Evolutionary conservation across 2,329 filamentous ascomycete genomes (phyloP), one percentile per base, ranked within the genome.

Genomic region (Fusarium ramigenum): DNA sequence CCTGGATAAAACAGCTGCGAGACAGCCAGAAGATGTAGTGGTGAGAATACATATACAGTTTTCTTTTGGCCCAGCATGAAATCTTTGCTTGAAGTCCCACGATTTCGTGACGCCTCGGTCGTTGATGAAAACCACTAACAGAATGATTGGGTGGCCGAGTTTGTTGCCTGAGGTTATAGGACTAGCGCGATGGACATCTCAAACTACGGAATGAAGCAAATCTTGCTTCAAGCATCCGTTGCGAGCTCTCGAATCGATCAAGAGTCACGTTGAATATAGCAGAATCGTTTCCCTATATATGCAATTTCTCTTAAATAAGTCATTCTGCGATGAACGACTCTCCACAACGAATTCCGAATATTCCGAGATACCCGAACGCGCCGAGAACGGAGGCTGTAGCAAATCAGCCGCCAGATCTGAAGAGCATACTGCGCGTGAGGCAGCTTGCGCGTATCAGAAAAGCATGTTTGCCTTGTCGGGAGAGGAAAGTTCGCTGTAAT

Each of bases 401-500:
- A 11, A 40, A 23, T 10, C 52, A 30, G 12, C 46, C 58, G 21
- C 28, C 46, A 30, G 40, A 50, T 21, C 16, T 70, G 37, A 70
- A 25, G 39, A 60, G 40, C 18, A 52, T 66, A 19, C 37, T 70
- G 16, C 60, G 66, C 19, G 56, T 61, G 12, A 60, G 60, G 32
- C 66, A 60, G 18, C 40, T 61, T 8, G 36, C 60, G n/a, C 66
- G 62, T 5, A 82, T 90, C 16, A 80, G 84, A 16, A 86, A 89
- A 52, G 88, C 70, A 6, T 73, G 69, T 15, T n/a, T 72, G 4
- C 69, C 65, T 3, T 73, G 60, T 7, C n/a, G 70, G 5, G 70
- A 73, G 60, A 60, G 69, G 15, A 73, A 73, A 2, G 65, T 72
- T 7, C 60, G 70, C 21, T 73, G 60, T 19, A 59, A 69, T 25